Percentiles rank a stretch among this genome's conserved stretches.
These are phyloP conservation scores for Liquidambar formosana DNA, from an alignment of 164 flowering plant genomes.

Conservation along the genomic window DNA sequence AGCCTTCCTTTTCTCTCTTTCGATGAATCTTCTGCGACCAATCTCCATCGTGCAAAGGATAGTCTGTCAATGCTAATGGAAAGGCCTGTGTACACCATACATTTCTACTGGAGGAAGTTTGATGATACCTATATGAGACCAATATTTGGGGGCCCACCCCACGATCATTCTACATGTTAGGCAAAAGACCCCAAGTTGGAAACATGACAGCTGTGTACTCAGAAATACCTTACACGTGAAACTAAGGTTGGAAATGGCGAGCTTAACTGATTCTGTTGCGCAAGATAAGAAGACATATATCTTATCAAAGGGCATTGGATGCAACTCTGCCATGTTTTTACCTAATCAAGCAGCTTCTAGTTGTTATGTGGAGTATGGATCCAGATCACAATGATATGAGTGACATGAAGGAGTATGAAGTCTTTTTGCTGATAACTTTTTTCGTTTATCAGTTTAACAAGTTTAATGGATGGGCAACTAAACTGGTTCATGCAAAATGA, in stretches of 20 bases:
- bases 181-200: background rate
- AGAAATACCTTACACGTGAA: background rate
- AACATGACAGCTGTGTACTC: background rate
- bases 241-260: background rate
- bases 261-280: background rate
- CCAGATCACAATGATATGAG: background rate
- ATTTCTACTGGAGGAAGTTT: conserved; percentile 80
- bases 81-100: conserved; percentile 77
- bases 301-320: background rate
- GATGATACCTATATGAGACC: conserved; percentile 93
- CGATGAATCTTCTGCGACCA: conserved; percentile 59
- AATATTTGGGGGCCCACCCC: conserved; percentile 67
- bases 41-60: conserved; percentile 60
- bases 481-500: background rate
- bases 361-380: background rate
- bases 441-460: background rate
- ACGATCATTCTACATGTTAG: conserved; percentile 2
- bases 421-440: no score
- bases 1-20: conserved; percentile 60
- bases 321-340: background rate
- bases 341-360: background rate
- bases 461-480: background rate
- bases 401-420: no score
- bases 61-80: conserved; percentile 71
- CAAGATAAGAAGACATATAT: background rate